These are phyloP conservation scores for Bryoglossum gracile DNA, from an alignment of 495 filamentous ascomycete genomes.

Conservation along the genomic window DNA sequence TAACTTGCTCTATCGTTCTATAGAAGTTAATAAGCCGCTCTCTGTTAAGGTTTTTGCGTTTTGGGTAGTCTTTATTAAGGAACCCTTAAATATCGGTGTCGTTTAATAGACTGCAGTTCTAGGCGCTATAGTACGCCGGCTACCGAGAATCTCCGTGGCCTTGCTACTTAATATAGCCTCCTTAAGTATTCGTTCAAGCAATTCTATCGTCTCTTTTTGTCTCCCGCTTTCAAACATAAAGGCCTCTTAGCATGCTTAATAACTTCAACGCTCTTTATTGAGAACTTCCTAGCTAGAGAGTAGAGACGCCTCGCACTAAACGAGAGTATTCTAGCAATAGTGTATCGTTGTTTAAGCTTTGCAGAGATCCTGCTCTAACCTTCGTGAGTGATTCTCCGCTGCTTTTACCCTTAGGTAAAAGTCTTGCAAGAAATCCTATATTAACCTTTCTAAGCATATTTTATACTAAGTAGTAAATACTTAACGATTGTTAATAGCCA, in stretches of 20 bases:
- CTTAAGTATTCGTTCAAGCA: no score
- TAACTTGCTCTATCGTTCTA: no score
- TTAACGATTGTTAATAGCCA: no score
- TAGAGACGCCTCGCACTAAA: constrained; percentile 5
- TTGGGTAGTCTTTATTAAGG: no score
- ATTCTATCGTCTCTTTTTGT: constrained; percentile 10
- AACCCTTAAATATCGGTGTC: no score
- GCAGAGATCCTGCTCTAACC: constrained; percentile 7
- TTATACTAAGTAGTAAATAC: not conserved
- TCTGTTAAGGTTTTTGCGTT: no score
- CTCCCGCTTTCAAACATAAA: constrained; percentile 5
- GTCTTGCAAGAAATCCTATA: constrained; percentile 8
- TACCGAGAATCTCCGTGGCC: no score
- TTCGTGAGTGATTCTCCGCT: constrained; percentile 5
- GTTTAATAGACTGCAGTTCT: no score
- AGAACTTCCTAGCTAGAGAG: constrained; percentile 5
- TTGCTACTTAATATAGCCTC: no score
- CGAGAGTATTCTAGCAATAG: not conserved
- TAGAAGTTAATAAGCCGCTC: no score
- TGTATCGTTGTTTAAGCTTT: not conserved
- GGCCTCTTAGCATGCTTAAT: constrained; percentile 9
- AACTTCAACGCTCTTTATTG: constrained; percentile 3
- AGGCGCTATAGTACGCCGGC: no score
- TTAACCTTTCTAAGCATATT: not conserved
- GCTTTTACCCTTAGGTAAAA: constrained; percentile 8